Base-by-base conservation (phyloP, 768 basidiomycete species). In the Serendipita indica region DNA sequence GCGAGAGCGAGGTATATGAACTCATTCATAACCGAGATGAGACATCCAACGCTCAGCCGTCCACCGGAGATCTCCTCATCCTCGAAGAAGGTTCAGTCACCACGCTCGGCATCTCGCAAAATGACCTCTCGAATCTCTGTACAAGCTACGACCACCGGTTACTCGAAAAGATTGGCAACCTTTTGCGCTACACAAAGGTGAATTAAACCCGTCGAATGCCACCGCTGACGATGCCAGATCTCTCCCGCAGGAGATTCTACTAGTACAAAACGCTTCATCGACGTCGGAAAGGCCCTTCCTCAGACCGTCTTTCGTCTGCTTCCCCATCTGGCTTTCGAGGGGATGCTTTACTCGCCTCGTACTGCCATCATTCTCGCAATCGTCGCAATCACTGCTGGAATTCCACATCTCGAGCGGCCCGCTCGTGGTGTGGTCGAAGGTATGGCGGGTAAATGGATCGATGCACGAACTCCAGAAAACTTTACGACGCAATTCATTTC, bases 321-420 rank as follows among this genome's bases (percentile, higher is more conserved):
- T 7, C 67, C 67, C 5, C 67, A 68, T 34, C 67, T 68, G 39
- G 66, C 66, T 46, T 64, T 68, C 13, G 62, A 61, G 1, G 67
- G 65, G 2, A 65, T 64, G 0, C 63, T 68, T 18, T 68, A 67
- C 58, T 61, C 67, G 7, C 34, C 63, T 20, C 65, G 67, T 7
- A 65, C 67, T 2, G 64, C 67, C 33, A 7, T 64, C 1, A 33
- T 68, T 3, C 65, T 66, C 12, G 67, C 65, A 18, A 60, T 66
- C 34, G 35, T 68, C 16, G 60, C 67, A 1, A 63, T 67, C 52
- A 57, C 62, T 35, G 64, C 65, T 25, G 64, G 43, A 14, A 67
- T 68, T 13, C 66, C 67, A 2, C 67, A 67, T 63, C 63, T 67
- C 16, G n/a, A 28, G 0, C 62, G 63, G 30, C 61, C 64, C 1